Percentiles rank a stretch among this genome's conserved stretches.
Conservation (phyloP, 1,139 yeast genomes). For the Suhomyces yuchorum region DNA sequence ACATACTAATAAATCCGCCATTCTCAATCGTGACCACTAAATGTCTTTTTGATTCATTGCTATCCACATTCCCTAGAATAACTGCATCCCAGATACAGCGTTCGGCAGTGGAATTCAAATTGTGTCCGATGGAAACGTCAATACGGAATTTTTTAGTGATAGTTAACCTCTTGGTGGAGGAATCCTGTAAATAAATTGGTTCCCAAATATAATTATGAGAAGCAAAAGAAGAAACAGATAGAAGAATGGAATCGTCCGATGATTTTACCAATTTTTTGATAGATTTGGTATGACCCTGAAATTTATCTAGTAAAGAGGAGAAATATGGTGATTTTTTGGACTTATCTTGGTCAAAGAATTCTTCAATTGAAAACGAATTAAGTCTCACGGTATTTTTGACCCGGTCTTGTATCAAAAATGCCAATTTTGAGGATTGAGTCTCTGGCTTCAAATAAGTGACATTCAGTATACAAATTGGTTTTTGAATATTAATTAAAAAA, state of each 20-base stretch:
- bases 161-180: slow-evolving; percentile 24
- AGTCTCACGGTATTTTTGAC: slow-evolving; percentile 40
- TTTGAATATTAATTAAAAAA: slow-evolving; percentile 19
- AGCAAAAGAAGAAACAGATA: slow-evolving; percentile 46
- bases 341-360: not conserved
- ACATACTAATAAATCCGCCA: slow-evolving; percentile 58
- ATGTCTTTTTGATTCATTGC: slow-evolving; percentile 27
- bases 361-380: slow-evolving; percentile 23
- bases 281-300: slow-evolving; percentile 86
- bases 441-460: slow-evolving; percentile 21
- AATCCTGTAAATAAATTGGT: slow-evolving; percentile 37
- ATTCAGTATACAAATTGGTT: slow-evolving; percentile 31
- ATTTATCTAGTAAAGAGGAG: slow-evolving; percentile 38
- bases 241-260: slow-evolving; percentile 29
- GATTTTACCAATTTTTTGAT: slow-evolving; percentile 69
- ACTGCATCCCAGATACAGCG: slow-evolving; percentile 35
- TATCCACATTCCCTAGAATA: slow-evolving; percentile 35
- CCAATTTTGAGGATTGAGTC: slow-evolving; percentile 17
- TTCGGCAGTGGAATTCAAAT: not conserved
- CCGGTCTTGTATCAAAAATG: slow-evolving; percentile 42
- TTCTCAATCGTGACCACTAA: slow-evolving; percentile 53
- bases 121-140: slow-evolving; percentile 20
- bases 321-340: not conserved
- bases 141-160: slow-evolving; percentile 40
- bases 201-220: slow-evolving; percentile 70